Percentiles rank a stretch among this genome's conserved stretches.
Evolutionary conservation across 331 rosid genomes (phyloP).

Genomic region (Erythrophleum ivorense): DNA sequence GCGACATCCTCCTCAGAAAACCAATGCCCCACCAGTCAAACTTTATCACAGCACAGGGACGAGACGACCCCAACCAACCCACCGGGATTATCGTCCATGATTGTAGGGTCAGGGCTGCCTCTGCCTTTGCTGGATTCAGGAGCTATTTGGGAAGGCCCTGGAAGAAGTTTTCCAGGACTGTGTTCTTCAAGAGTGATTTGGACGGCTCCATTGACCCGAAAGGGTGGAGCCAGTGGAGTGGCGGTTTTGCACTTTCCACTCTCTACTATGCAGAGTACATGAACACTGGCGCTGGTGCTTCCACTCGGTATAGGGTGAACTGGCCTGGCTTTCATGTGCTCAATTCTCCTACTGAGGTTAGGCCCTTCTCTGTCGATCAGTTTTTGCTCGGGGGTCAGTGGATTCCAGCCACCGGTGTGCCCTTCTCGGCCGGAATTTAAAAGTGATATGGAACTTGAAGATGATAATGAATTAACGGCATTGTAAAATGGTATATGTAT

Average conservation of each 20-base stretch:
- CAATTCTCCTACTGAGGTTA: constrained; percentile 40
- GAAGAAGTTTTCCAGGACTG: constrained; percentile 66
- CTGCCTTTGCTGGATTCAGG: background rate
- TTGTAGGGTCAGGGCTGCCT: constrained; percentile 42
- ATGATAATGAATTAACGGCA: background rate
- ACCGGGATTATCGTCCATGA: constrained; percentile 48
- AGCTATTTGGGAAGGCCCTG: constrained; percentile 72
- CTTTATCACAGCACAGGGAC: constrained; percentile 71
- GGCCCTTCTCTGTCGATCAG: constrained; percentile 42
- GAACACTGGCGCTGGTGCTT: constrained; percentile 63
- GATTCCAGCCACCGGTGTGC: constrained; percentile 70
- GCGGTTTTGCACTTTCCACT: constrained; percentile 53
- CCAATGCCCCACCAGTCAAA: constrained; percentile 58
- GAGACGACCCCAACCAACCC: constrained; percentile 45
- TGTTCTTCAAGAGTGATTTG: constrained; percentile 55
- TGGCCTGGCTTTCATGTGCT: constrained; percentile 84
- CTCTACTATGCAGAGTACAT: constrained; percentile 68
- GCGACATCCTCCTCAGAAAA: constrained; percentile 58
- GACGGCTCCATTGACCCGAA: constrained; percentile 56
- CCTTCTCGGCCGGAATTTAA: constrained; percentile 53
- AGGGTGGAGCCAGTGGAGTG: constrained; percentile 68
- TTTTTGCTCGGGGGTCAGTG: constrained; percentile 60
- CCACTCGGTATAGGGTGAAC: constrained; percentile 55
- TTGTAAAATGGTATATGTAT: too few species aligned
- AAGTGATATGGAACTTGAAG: background rate